phyloP scores from a whole-genome alignment of 768 basidiomycete species.

The Mycena haematopus region DNA sequence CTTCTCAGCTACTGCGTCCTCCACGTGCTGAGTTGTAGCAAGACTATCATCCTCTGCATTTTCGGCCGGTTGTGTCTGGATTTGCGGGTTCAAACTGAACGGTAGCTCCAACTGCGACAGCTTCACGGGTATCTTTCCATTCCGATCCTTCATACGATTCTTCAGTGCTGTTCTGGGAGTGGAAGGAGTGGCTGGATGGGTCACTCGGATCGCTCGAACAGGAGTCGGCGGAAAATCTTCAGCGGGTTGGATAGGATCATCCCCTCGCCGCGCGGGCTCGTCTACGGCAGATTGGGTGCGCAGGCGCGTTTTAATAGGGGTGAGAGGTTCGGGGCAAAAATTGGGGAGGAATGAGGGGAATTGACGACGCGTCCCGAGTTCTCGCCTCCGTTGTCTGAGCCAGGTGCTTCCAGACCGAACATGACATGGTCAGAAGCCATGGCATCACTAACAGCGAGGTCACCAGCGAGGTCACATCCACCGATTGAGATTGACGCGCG shows the following conservation, averaged over 20 bases:
- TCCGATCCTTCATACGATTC: conserved; percentile 49
- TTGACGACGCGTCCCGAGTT: not conserved
- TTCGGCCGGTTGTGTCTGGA: not conserved
- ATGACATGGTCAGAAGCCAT: conserved; percentile 41
- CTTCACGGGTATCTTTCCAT: conserved; percentile 37
- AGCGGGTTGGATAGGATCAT: conserved; percentile 54
- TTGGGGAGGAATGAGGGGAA: not conserved
- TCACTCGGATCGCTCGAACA: conserved; percentile 20
- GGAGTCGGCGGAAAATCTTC: conserved; percentile 39
- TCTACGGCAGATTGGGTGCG: not conserved
- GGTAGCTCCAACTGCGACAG: conserved; percentile 20
- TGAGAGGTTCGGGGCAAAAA: conserved; percentile 3
- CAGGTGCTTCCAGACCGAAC: conserved; percentile 25
- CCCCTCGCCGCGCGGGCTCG: not conserved
- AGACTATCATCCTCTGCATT: not conserved
- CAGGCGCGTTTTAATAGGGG: conserved; percentile 1
- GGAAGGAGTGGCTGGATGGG: conserved; percentile 24
- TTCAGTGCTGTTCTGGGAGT: conserved; percentile 40
- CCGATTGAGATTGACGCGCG: conserved; percentile 22
- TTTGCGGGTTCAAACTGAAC: conserved; percentile 6
- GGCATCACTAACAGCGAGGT: conserved; percentile 43
- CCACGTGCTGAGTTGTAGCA: not conserved
- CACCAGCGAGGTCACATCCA: conserved; percentile 35
- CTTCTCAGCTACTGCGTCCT: not conserved
- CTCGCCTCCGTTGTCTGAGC: conserved; percentile 1